Base-by-base conservation (phyloP, 2,329 filamentous ascomycete genomes). In the Ceratocystiopsis sp. region DNA sequence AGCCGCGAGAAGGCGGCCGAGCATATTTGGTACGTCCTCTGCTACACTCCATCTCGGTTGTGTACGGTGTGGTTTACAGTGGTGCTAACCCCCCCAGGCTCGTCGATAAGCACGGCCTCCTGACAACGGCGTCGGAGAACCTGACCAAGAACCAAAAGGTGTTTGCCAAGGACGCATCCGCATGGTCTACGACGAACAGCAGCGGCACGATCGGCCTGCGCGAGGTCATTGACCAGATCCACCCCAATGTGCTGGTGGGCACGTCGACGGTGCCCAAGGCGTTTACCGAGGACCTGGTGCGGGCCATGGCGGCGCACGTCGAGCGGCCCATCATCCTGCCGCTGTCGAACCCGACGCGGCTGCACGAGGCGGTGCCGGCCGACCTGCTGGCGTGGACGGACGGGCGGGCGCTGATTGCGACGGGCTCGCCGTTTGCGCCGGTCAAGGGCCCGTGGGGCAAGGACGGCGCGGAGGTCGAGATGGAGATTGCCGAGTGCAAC, bases 161-260 rank as follows among this genome's bases (percentile, higher is more conserved):
- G 1, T 93, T 78, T 52, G 77, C 78, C 10, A 77, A 76, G 21
- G 64, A 77, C 2, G 71, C 76, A 33, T 60, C 64, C 0, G 74
- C 80, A 0, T 91, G 80, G 78, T 53, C 15, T 8, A 12, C 15
- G n/a, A 18, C n/a, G n/a, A 10, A 5, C 25, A n/a, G n/a, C 34
- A 18, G 33, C 17, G 4, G 9, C 3, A 15, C 15, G 4, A 38
- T 42, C 14, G 25, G 37, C 45, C 69, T 94, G 0, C 63, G 80
- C 0, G 69, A 73, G 0, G 73, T 93, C 0, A 66, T 93, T 49
- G 71, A 76, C 42, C 63, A 69, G 37, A 74, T 89, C 16, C 79
- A 80, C 42, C 86, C 86, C 0, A 82, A 93, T 51, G 78, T 89
- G 2, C 67, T 93, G 0, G 76, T 93, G 47, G 86, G 86, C 13